phyloP scores from a whole-genome alignment of 2,329 filamentous ascomycete species.

The Penicillium sp. region DNA sequence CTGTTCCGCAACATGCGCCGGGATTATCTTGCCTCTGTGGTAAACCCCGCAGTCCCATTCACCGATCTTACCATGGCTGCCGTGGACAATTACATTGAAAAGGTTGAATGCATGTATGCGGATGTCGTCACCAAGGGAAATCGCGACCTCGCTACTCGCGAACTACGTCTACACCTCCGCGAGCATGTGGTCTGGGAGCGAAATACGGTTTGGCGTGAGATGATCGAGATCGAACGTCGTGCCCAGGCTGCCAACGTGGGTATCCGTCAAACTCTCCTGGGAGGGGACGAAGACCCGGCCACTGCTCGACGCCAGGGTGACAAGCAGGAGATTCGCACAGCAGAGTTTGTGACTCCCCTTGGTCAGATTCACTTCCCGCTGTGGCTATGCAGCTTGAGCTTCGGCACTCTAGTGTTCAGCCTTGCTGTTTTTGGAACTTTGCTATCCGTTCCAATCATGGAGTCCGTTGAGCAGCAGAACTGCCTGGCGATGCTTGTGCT shows the following conservation, averaged over 20 bases:
- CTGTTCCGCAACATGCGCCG: slow-evolving; percentile 78
- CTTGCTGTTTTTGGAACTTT: slow-evolving; percentile 73
- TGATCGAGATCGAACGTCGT: slow-evolving; percentile 96
- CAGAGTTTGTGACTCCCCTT: slow-evolving; percentile 75
- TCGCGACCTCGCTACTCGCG: slow-evolving; percentile 72
- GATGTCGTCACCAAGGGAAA: slow-evolving; percentile 82
- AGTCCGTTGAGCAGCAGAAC: slow-evolving; percentile 88
- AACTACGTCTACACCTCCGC: slow-evolving; percentile 83
- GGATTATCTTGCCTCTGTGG: slow-evolving; percentile 71
- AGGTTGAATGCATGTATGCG: slow-evolving; percentile 79
- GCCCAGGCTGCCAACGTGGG: slow-evolving; percentile 93
- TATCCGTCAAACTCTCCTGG: slow-evolving; percentile 73
- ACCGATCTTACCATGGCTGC: slow-evolving; percentile 68
- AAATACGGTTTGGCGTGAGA: slow-evolving; percentile 98
- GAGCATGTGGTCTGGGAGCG: slow-evolving; percentile 99
- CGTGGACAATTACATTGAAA: slow-evolving; percentile 70
- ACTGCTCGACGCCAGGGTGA: slow-evolving; percentile 81
- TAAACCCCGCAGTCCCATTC: slow-evolving; percentile 82
- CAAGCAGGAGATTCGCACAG: slow-evolving; percentile 66
- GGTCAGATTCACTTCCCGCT: slow-evolving; percentile 73
- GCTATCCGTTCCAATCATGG: slow-evolving; percentile 77
- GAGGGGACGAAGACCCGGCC: slow-evolving; percentile 67
- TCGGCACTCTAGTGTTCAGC: slow-evolving; percentile 73
- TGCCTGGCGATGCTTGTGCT: slow-evolving; percentile 92
- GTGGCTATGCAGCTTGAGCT: slow-evolving; percentile 82